Base-by-base conservation (phyloP, 2,329 filamentous ascomycete genomes). In the Pseudocercospora pini-densiflorae region DNA sequence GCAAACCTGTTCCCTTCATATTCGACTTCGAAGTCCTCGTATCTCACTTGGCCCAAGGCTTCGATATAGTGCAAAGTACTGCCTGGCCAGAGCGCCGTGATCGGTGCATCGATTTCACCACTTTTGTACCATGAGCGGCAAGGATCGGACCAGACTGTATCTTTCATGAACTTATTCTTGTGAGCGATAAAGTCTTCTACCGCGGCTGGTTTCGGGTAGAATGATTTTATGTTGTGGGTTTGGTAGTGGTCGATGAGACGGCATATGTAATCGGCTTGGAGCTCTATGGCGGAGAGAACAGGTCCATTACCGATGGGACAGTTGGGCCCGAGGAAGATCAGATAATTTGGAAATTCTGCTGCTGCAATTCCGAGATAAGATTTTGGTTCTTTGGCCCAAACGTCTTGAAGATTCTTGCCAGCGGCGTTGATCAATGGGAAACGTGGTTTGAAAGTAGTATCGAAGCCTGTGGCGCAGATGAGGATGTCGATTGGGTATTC, bases 71-170 rank as follows among this genome's bases (percentile, higher is more conserved):
- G 69, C 57, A 68, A 31, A 9, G 65, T 66, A 40, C 67, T 68
- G 16, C 62, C 62, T 45, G 67, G 61, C 69, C 62, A 64, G 14
- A 64, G 45, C 4, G 54, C 62, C 5, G 62, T 64, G 45, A 64
- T 60, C 27, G 62, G 55, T 3, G 53, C 54, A 31, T 63, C 51
- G 23, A 58, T 49, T 23, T 57, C 27, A 63, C 27, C 79, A 21
- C 80, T 83, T 76, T 87, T 87, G 27, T 88, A 88, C 85, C 86
- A 88, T 59, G 78, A 81, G 16, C 77, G 79, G 70, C 86, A 88
- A 24, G 63, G 61, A 21, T 67, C 62, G 6, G 45, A 58, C 66
- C 66, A 70, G 14, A 68, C 68, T 5, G 68, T 70, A 2, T 55
- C 24, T 53, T 61, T 36, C 61, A 70, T 65, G 60, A 65, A 70